Conservation (phyloP, 2,329 filamentous ascomycete species). For the Clonostachys sp. region DNA sequence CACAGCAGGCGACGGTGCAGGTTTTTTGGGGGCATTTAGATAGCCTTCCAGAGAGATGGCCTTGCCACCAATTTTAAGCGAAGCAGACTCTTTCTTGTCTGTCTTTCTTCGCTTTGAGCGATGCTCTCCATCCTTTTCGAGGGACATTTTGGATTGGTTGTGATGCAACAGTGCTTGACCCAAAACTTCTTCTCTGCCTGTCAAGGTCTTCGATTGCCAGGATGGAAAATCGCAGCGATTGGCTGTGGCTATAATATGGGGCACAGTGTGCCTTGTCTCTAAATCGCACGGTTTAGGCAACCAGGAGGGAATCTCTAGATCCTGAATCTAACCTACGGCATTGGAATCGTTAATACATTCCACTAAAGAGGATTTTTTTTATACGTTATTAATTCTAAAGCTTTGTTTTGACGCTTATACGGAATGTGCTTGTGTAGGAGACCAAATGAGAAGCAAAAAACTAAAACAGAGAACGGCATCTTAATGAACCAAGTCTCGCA, state of each 20-base stretch:
- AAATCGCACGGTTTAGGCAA: no score
- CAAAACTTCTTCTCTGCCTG: no score
- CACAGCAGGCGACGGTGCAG: neutral
- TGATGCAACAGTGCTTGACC: no score
- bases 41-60: conserved; percentile 45
- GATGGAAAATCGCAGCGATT: no score
- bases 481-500: neutral
- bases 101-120: conserved; percentile 32
- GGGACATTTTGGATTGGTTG: no score
- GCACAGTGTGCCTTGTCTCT: no score
- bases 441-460: neutral
- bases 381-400: neutral
- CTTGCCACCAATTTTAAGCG: conserved; percentile 42
- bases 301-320: no score
- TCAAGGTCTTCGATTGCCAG: no score
- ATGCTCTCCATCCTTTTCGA: no score
- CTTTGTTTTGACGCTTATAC: neutral
- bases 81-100: conserved; percentile 19
- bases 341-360: neutral
- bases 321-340: neutral
- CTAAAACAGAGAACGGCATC: neutral
- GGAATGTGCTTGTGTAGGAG: neutral
- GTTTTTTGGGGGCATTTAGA: conserved; percentile 21
- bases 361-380: neutral
- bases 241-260: no score